Evolutionary conservation across 2,329 filamentous ascomycete genomes (phyloP).

Genomic region (Ramichloridium luteum): DNA sequence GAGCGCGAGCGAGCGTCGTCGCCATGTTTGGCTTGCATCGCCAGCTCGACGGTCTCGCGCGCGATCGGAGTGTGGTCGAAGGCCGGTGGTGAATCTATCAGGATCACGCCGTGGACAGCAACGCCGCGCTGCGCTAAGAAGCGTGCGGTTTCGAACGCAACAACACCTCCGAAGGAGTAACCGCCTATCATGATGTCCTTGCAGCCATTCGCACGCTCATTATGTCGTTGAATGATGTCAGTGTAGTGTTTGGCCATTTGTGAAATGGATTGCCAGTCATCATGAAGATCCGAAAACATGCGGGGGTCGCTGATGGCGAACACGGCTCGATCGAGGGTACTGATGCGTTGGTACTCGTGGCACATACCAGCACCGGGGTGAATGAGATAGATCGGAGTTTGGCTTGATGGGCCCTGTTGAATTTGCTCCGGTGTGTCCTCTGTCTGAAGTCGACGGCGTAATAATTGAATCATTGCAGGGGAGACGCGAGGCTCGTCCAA

Average conservation of each 20-base stretch:
- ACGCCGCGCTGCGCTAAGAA: neutral
- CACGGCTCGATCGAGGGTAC: slow-evolving; percentile 1
- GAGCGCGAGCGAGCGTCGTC: slow-evolving; percentile 4
- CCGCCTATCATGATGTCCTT: slow-evolving; percentile 3
- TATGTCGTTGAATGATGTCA: slow-evolving; percentile 3
- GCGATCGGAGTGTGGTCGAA: slow-evolving; percentile 5
- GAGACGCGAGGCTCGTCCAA: slow-evolving; percentile 3
- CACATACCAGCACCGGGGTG: slow-evolving; percentile 5
- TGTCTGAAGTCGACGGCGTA: slow-evolving; percentile 2
- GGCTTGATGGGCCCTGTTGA: slow-evolving; percentile 1
- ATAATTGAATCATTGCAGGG: slow-evolving; percentile 3
- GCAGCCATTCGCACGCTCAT: neutral
- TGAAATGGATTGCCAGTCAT: slow-evolving; percentile 6
- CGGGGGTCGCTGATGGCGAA: slow-evolving; percentile 5
- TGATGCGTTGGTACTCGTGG: slow-evolving; percentile 4
- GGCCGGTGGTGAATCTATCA: slow-evolving; percentile 6
- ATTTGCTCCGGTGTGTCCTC: slow-evolving; percentile 4
- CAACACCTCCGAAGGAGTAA: slow-evolving; percentile 7
- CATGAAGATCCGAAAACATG: slow-evolving; percentile 3
- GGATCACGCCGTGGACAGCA: slow-evolving; percentile 3
- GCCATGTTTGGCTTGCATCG: too few relatives aligned
- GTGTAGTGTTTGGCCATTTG: slow-evolving; percentile 4
- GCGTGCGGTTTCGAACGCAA: slow-evolving; percentile 6
- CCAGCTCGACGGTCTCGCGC: slow-evolving; percentile 4
- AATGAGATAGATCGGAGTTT: slow-evolving; percentile 5